Base-by-base conservation (phyloP, 1,139 yeast genomes). In the Groenewaldozyma auringiensis region DNA sequence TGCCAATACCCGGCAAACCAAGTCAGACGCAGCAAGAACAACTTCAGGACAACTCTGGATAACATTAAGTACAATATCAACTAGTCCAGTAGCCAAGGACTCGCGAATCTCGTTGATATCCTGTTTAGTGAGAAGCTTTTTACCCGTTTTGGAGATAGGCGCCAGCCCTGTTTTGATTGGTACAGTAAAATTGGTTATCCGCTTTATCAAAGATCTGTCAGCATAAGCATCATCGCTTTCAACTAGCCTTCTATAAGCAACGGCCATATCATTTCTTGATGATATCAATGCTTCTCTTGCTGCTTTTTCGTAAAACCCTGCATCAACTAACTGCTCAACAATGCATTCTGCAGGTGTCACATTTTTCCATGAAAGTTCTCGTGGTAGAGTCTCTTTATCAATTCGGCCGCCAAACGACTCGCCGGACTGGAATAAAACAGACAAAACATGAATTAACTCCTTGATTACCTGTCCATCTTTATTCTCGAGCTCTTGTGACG, bases 281-380 rank as follows among this genome's bases (percentile, higher is more conserved):
- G 48, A 48, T 3, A 39, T 21, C 43, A 59, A 45, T 2, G 53
- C 53, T n/a, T 43, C 70, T 3, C 65, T 54, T 0, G 79, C 79
- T 25, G 66, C 67, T 0, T 59, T 54, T 14, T 65, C 69, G 1
- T 68, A 40, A 43, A 78, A 53, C 1, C 83, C 84, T n/a, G 71
- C 54, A 1, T 63, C 59, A 8, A 61, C 60, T 42, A 81, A 62
- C 50, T 74, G 77, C 3, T 71, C 68, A 6, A 75, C 61, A 53
- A 77, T 75, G 8, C 68, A 68, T n/a, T 68, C 66, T 0, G 84
- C 74, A 9, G 81, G 81, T 3, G 71, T 61, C 2, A 78, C 76
- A 37, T 71, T 69, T 37, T 66, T 64, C 66, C 77, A 70, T 16
- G 55, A 50, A 33, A 63, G 46, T 34, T 53, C 53, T 20, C 54